These are phyloP conservation scores for Eucalyptus decipiens DNA, from an alignment of 345 rosid species.

Conservation along the genomic window DNA sequence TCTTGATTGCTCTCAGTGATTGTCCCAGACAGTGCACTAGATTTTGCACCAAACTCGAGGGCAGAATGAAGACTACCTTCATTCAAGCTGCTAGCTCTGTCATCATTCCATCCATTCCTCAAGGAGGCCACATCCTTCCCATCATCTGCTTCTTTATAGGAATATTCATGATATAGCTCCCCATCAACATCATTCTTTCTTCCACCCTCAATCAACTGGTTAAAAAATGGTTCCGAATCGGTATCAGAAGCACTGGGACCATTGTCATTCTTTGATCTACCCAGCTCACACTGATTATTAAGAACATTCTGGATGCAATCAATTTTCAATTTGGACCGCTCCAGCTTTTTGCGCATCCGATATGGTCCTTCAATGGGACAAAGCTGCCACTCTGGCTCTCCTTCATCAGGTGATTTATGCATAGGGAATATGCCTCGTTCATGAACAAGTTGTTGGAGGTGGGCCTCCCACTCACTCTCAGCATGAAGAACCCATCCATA, in stretches of 20 bases:
- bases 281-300: slow-evolving; percentile 64
- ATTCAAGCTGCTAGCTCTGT: slow-evolving; percentile 73
- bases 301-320: slow-evolving; percentile 78
- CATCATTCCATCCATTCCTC: slow-evolving; percentile 85
- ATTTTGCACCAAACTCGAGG: slow-evolving; percentile 80
- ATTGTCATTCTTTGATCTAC: slow-evolving; percentile 42
- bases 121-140: slow-evolving; percentile 39
- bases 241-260: slow-evolving; percentile 54
- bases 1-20: slow-evolving; percentile 56
- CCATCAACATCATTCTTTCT: slow-evolving; percentile 17
- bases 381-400: slow-evolving; percentile 96
- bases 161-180: slow-evolving; percentile 56
- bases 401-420: slow-evolving; percentile 40
- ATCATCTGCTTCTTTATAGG: slow-evolving; percentile 39
- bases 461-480: slow-evolving; percentile 98
- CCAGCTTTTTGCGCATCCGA: slow-evolving; percentile 99
- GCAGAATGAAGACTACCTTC: slow-evolving; percentile 99
- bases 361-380: slow-evolving; percentile 99
- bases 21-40: slow-evolving; percentile 64
- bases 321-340: slow-evolving; percentile 70
- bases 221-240: slow-evolving; percentile 57
- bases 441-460: slow-evolving; percentile 94
- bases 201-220: slow-evolving; percentile 29
- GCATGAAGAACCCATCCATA: slow-evolving; percentile 99
- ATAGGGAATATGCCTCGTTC: slow-evolving; percentile 94